Percentiles rank a stretch among this genome's conserved stretches.
Conservation (phyloP, 306 rosid genomes). For the Luffa aegyptiaca region DNA sequence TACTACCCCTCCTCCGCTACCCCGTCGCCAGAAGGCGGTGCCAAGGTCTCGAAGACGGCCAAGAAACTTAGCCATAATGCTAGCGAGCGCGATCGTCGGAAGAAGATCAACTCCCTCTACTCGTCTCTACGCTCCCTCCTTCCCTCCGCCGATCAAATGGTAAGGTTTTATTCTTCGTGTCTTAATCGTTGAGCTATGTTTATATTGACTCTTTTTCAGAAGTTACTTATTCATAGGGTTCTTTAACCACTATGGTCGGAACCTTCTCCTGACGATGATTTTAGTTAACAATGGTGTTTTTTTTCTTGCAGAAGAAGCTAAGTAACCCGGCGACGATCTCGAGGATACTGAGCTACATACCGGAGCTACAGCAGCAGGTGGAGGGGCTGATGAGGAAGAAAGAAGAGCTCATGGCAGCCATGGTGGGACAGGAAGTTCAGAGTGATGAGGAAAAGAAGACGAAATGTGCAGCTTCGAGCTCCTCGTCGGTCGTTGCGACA, state of each 20-base stretch:
- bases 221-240: too few relatives aligned
- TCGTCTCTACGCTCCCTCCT: constrained; percentile 66
- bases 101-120: constrained; percentile 54
- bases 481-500: constrained; percentile 33
- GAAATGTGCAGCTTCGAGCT: constrained; percentile 2
- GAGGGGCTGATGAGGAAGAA: constrained; percentile 30
- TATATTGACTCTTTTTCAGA: too few relatives aligned
- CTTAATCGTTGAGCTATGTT: too few relatives aligned
- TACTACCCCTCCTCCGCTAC: neutral
- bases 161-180: neutral
- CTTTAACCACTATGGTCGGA: too few relatives aligned
- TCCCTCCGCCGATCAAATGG: constrained; percentile 44
- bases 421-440: constrained; percentile 10
- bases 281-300: neutral
- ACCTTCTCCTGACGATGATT: neutral
- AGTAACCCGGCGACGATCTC: constrained; percentile 55
- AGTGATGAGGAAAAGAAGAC: neutral
- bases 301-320: constrained; percentile 36
- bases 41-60: constrained; percentile 3
- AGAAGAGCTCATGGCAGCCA: constrained; percentile 31
- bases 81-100: constrained; percentile 78
- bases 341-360: constrained; percentile 44
- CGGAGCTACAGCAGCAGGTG: constrained; percentile 47
- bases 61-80: constrained; percentile 79
- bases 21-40: neutral